Evolutionary conservation across 73 alveolate genomes (phyloP).

Genomic region (Stentor roeselii): DNA sequence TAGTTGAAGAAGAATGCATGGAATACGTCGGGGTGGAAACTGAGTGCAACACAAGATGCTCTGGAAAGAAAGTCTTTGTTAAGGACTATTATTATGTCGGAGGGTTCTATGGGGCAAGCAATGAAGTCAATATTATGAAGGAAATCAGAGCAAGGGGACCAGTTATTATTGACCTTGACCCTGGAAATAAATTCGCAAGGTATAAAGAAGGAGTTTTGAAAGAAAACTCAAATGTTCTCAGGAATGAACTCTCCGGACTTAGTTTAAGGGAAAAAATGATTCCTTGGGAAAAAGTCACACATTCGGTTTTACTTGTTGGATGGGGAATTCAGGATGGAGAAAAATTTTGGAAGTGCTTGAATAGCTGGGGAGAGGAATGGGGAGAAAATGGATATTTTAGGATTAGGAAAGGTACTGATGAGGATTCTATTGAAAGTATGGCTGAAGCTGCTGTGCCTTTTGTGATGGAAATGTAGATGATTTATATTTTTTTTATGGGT

Average conservation of each 20-base stretch:
- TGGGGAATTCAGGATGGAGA: conserved; percentile 51
- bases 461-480: background rate
- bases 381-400: conserved; percentile 79
- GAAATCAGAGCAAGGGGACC: conserved; percentile 86
- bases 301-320: conserved; percentile 57
- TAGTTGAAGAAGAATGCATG: conserved; percentile 52
- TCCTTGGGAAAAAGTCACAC: conserved; percentile 52
- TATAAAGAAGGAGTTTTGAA: conserved; percentile 63
- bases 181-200: conserved; percentile 41
- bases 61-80: conserved; percentile 21
- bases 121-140: conserved; percentile 68
- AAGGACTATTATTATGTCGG: conserved; percentile 50
- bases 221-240: background rate
- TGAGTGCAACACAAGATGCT: conserved; percentile 2
- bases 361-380: conserved; percentile 73
- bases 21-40: conserved; percentile 35
- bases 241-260: conserved; percentile 37
- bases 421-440: conserved; percentile 19
- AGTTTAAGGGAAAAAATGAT: conserved; percentile 53
- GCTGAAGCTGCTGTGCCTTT: conserved; percentile 6
- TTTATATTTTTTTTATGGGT: no score
- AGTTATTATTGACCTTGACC: conserved; percentile 52
- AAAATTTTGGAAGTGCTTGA: conserved; percentile 51
- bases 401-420: conserved; percentile 30
- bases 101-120: conserved; percentile 66